These are phyloP conservation scores for Puccinia hordei DNA, from an alignment of 1,284 basidiomycete genomes.

Conservation along the genomic window DNA sequence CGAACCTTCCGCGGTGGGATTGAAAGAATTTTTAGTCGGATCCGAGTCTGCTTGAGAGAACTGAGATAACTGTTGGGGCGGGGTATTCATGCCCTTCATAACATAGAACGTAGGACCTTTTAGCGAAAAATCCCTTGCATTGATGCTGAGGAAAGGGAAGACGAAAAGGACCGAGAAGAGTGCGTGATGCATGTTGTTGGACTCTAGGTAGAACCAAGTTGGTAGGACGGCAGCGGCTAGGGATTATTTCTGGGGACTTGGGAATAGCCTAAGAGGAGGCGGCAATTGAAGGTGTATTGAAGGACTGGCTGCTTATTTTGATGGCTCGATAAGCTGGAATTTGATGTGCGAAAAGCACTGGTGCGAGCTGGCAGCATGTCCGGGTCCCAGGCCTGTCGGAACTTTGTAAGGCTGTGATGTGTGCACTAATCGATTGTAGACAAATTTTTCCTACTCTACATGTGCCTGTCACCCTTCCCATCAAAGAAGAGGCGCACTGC, in stretches of 20 bases:
- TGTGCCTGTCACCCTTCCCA: too few species aligned
- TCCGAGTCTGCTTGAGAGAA: neutral
- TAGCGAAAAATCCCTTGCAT: neutral
- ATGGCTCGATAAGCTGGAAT: neutral
- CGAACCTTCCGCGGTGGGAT: neutral
- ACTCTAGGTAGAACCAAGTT: neutral
- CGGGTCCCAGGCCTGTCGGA: constrained; percentile 5
- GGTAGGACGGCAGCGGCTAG: neutral
- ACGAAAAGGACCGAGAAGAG: neutral
- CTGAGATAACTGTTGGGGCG: neutral
- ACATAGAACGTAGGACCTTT: neutral
- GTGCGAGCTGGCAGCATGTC: constrained; percentile 3
- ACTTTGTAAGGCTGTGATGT: too few species aligned
- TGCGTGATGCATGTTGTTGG: neutral
- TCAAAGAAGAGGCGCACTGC: too few species aligned
- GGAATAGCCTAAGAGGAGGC: neutral
- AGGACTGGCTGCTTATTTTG: neutral
- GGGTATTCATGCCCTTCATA: neutral
- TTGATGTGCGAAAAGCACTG: neutral
- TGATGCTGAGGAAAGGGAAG: neutral
- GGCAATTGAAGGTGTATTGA: neutral
- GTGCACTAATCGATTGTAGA: too few species aligned
- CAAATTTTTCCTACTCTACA: too few species aligned
- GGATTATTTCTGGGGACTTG: neutral
- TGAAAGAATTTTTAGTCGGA: neutral